Evolutionary conservation across 2,329 filamentous ascomycete species (phyloP).

Genomic region (Mycogone perniciosa): DNA sequence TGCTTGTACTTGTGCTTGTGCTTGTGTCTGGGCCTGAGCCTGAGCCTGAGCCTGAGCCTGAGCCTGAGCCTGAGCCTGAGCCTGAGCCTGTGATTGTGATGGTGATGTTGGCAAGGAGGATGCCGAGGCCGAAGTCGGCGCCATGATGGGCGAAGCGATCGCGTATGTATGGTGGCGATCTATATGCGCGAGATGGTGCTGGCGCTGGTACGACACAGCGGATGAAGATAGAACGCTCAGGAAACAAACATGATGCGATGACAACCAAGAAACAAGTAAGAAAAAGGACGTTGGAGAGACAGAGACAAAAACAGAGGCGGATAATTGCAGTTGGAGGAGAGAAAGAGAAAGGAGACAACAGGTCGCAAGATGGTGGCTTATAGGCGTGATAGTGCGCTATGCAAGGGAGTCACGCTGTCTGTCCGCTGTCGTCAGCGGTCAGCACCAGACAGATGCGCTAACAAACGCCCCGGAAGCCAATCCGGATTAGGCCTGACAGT

Average conservation of each 20-base stretch:
- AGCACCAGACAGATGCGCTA: too few species aligned
- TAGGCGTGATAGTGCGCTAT: neutral
- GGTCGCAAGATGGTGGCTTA: neutral
- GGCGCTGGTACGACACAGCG: too few species aligned
- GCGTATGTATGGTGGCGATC: neutral
- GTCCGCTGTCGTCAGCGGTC: too few species aligned
- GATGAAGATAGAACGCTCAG: neutral
- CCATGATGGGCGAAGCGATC: conserved; percentile 2
- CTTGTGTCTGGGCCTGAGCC: too few species aligned
- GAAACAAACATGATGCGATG: neutral
- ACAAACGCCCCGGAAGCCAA: too few species aligned
- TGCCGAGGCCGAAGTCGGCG: conserved; percentile 2
- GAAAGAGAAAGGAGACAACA: neutral
- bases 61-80: too few species aligned
- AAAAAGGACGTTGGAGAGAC: neutral
- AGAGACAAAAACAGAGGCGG: neutral
- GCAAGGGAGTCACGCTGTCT: neutral
- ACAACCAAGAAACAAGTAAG: neutral
- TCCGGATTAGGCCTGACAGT: too few species aligned
- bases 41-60: too few species aligned
- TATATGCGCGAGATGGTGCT: too few species aligned
- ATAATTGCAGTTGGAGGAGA: neutral
- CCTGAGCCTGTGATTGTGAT: neutral
- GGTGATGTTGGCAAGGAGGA: neutral
- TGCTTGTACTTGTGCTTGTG: neutral